Base-by-base conservation (phyloP, 768 basidiomycete genomes). In the Lactifluus pinguis region DNA sequence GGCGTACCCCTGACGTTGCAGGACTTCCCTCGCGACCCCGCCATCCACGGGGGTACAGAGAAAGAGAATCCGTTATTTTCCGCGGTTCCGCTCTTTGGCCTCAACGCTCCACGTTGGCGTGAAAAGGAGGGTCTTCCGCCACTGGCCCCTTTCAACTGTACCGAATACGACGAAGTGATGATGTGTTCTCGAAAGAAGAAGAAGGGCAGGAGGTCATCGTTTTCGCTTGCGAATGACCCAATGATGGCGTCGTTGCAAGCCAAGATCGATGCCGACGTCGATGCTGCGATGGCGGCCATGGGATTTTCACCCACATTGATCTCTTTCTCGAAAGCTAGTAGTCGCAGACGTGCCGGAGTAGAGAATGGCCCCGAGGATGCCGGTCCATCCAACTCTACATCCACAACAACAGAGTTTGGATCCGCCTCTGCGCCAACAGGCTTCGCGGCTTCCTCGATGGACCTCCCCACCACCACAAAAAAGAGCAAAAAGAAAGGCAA, bases 1-100 rank as follows among this genome's bases (percentile, higher is more conserved):
- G 61, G 57, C 32, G 61, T 62, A 4, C 61, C 61, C 0, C 61
- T 62, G 52, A 53, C 61, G 8, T 13, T 53, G 9, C 61, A 58
- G 0, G 61, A 62, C 8, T 62, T 62, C 45, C 61, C 61, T 1
- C 52, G 47, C 21, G 32, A 49, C 6, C 52, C 61, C 6, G 39
- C 38, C 25, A 29, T 21, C 11, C 17, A n/a, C 32, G 5, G 25
- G 1, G 39, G 17, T 17, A 17, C 10, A 17, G 38, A 49, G 11
- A 13, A 10, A 19, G 55, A 57, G 6, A 55, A 57, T 13, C 49
- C 55, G 38, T 57, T 61, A 55, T 49, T 53, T 13, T 36, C 56
- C 7, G 13, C 42, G 1, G 14, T 49, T 1, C 61, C 61, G 7
- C 52, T 53, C 21, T 62, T 53, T 7, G 61, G 61, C 34, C 32